These are phyloP conservation scores for Iberis pinnata DNA, from an alignment of 345 rosid genomes.

Conservation along the genomic window DNA sequence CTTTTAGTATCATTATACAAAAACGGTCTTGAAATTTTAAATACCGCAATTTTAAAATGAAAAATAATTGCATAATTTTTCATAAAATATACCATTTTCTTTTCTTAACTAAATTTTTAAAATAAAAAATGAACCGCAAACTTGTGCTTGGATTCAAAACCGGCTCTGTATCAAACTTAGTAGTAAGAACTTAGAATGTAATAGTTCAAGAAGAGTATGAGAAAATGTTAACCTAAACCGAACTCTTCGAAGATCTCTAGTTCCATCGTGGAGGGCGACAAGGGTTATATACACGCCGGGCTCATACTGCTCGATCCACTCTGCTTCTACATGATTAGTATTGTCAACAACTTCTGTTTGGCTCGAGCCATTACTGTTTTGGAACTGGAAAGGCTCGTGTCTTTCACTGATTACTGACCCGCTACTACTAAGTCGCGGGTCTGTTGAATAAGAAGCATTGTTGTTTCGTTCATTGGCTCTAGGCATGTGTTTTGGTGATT, in stretches of 20 bases:
- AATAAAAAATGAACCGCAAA: too few species aligned
- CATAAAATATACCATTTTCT: too few species aligned
- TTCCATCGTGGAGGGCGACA: conserved; percentile 76
- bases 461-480: conserved; percentile 39
- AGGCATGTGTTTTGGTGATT: conserved; percentile 37
- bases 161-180: too few species aligned
- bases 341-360: conserved; percentile 27
- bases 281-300: conserved; percentile 94
- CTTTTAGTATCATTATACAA: conserved; percentile 15
- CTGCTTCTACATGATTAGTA: conserved; percentile 65
- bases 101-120: too few species aligned
- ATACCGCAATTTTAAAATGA: too few species aligned
- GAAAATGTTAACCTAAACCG: not conserved
- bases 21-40: too few species aligned
- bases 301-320: conserved; percentile 95
- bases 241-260: conserved; percentile 75
- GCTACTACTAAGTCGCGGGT: conserved; percentile 43
- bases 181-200: too few species aligned
- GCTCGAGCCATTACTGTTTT: conserved; percentile 41
- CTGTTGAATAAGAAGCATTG: conserved; percentile 22
- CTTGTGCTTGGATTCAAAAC: too few species aligned
- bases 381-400: conserved; percentile 43
- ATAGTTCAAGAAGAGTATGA: not conserved
- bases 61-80: too few species aligned
- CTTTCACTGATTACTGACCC: conserved; percentile 42